phyloP scores from a whole-genome alignment of 441 rosid genomes.

The Breynia disticha region DNA sequence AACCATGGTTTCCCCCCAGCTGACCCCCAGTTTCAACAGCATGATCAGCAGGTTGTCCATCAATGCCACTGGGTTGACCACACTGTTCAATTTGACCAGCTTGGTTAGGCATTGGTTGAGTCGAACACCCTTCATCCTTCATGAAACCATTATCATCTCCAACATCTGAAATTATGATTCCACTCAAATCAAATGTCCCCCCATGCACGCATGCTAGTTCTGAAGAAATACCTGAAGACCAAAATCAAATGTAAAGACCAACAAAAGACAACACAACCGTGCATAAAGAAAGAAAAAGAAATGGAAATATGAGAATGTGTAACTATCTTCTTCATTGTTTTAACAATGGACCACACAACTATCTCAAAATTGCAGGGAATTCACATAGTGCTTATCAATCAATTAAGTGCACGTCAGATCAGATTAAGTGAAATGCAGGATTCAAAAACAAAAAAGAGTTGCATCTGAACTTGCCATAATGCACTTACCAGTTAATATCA shows the following conservation, averaged over 20 bases:
- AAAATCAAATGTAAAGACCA: background rate
- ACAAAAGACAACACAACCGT: background rate
- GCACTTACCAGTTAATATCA: slow-evolving; percentile 67
- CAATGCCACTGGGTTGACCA: slow-evolving; percentile 29
- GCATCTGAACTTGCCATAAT: slow-evolving; percentile 4
- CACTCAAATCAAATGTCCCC: slow-evolving; percentile 60
- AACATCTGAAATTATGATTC: slow-evolving; percentile 38
- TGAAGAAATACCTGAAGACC: slow-evolving; percentile 57
- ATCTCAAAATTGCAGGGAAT: too few relatives aligned
- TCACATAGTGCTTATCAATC: too few relatives aligned
- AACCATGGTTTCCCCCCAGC: slow-evolving; percentile 24
- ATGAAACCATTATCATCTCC: slow-evolving; percentile 29
- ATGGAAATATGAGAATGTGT: background rate
- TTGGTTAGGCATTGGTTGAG: slow-evolving; percentile 21
- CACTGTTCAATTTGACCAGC: slow-evolving; percentile 32
- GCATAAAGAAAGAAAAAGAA: background rate
- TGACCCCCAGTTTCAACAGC: slow-evolving; percentile 21
- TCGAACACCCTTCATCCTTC: slow-evolving; percentile 35
- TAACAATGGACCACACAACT: too few relatives aligned
- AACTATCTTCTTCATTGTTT: too few relatives aligned
- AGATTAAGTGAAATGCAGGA: background rate
- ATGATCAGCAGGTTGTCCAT: slow-evolving; percentile 32
- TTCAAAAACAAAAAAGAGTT: background rate
- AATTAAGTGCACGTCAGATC: too few relatives aligned
- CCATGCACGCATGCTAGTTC: slow-evolving; percentile 47